Percentiles rank a stretch among this genome's conserved stretches.
phyloP scores from a whole-genome alignment of 2,329 filamentous ascomycete genomes.

The Salinomyces thailandicus region DNA sequence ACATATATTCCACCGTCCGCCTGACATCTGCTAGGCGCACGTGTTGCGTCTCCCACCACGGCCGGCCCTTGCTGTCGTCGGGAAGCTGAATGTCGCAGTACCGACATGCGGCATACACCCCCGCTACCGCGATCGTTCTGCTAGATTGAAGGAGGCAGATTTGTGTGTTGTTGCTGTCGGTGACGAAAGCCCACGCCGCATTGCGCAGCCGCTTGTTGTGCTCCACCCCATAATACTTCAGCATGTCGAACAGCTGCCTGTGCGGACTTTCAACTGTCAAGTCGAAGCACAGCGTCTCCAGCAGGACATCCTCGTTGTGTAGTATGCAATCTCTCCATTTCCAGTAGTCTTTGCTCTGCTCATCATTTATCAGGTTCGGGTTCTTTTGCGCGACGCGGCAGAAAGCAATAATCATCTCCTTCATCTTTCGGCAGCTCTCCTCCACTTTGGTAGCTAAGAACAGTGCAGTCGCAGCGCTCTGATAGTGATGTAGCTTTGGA shows the following conservation, averaged over 20 bases:
- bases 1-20: constrained; percentile 66
- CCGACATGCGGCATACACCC: constrained; percentile 76
- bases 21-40: constrained; percentile 61
- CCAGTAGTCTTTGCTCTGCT: constrained; percentile 98
- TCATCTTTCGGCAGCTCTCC: constrained; percentile 92
- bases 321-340: constrained; percentile 91
- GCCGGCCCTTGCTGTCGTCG: constrained; percentile 60
- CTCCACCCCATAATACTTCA: constrained; percentile 61
- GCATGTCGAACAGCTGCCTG: constrained; percentile 68
- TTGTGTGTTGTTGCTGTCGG: constrained; percentile 76
- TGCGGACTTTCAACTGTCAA: constrained; percentile 84
- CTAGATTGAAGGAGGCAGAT: constrained; percentile 73
- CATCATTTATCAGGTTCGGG: constrained; percentile 76
- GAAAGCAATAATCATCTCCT: constrained; percentile 85
- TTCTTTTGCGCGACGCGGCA: constrained; percentile 95
- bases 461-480: constrained; percentile 76
- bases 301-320: constrained; percentile 81
- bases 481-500: constrained; percentile 73
- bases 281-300: constrained; percentile 89
- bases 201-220: constrained; percentile 76
- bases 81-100: constrained; percentile 62
- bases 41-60: constrained; percentile 79
- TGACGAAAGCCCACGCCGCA: constrained; percentile 85
- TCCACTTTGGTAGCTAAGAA: constrained; percentile 97
- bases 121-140: constrained; percentile 70